Base-by-base conservation (phyloP, 768 basidiomycete genomes). In the Mrakia gelida region DNA sequence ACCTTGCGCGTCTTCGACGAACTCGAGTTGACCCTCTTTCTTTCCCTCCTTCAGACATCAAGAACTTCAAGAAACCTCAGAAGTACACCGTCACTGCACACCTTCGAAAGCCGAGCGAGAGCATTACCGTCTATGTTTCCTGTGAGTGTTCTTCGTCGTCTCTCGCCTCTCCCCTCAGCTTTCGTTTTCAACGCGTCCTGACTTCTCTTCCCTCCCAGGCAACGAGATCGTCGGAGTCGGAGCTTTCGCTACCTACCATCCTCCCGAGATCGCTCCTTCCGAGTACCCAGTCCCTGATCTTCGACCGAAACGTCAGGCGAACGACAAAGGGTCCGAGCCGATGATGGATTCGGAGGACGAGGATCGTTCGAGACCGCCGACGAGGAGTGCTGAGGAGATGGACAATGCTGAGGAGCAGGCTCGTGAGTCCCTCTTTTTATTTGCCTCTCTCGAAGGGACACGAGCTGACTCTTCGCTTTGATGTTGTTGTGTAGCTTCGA, bases 201-300 rank as follows among this genome's bases (percentile, higher is more conserved):
- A 45, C 49, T 52, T 7, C 49, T 52, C 21, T 13, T 52, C 2
- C 18, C 18, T 52, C 21, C 4, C 49, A 52, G 49, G 49, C 63
- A 73, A 73, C 61, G 77, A 78, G 71, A 65, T 73, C 21, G 63
- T 71, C 26, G 77, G 77, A n/a, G 54, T 78, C n/a, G 59, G 63
- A n/a, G 61, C 49, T 4, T 73, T 67, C 45, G 73, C 71, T 18
- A 78, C 71, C 21, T 78, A 67, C 32, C 30, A 54, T 18, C 62
- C 70, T 30, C 67, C 49, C 30, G 72, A 75, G 30, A 43, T 74
- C 18, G 43, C 45, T n/a, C 26, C 65, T 11, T 21, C 26, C 32
- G 77, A 78, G 26, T 78, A 68, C 38, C 77, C 77, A 11, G 72
- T 73, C 13, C 72, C 65, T n/a, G 77, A 78, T 23, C 73, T 71